A percentile compares a stretch with the other conserved stretches of the same genome.
Conservation (phyloP, 1,139 yeast genomes). For the Saccharomyces hybrid region DNA sequence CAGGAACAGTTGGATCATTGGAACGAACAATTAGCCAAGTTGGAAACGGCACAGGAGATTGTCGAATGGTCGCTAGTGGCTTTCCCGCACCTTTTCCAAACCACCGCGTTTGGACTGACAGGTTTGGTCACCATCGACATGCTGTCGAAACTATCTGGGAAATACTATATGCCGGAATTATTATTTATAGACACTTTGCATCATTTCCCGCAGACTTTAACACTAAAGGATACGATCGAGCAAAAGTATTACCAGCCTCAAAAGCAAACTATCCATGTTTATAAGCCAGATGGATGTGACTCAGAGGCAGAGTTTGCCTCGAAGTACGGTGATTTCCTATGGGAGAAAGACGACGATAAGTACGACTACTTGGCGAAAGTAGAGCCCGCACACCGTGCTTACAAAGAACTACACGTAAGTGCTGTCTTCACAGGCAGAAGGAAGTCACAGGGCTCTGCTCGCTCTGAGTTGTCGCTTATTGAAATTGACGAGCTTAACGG, state of each 20-base stretch:
- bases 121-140: conserved; percentile 86
- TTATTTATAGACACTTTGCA: conserved; percentile 86
- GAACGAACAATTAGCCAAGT: conserved; percentile 47
- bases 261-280: conserved; percentile 46
- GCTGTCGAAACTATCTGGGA: conserved; percentile 45
- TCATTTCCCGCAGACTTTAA: conserved; percentile 84
- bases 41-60: conserved; percentile 58
- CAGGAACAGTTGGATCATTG: conserved; percentile 50
- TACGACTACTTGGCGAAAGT: conserved; percentile 88
- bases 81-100: conserved; percentile 76
- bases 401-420: conserved; percentile 55
- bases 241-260: conserved; percentile 39
- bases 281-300: conserved; percentile 51
- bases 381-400: conserved; percentile 86
- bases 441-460: conserved; percentile 80
- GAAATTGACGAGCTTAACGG: conserved; percentile 67
- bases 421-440: conserved; percentile 94
- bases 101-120: conserved; percentile 91
- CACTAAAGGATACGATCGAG: conserved; percentile 55
- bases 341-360: conserved; percentile 75
- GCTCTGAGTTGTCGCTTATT: conserved; percentile 62
- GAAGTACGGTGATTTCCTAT: conserved; percentile 64
- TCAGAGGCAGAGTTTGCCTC: conserved; percentile 58
- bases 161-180: conserved; percentile 44
- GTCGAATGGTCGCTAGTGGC: conserved; percentile 75